Evolutionary conservation across 805 yeast species (phyloP).

Genomic region (Pichia exigua): DNA sequence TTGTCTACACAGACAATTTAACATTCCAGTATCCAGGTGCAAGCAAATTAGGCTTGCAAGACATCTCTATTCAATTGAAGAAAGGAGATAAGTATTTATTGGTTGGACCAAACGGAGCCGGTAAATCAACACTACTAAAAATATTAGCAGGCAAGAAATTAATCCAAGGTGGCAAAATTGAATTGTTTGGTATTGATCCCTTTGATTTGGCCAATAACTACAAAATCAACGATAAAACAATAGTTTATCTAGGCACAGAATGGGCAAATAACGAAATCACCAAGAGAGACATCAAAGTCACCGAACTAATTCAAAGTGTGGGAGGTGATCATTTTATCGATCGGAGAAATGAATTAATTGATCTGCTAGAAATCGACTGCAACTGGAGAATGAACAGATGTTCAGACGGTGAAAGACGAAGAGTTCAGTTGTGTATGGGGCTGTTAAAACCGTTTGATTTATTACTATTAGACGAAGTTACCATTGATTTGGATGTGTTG

Average conservation of each 20-base stretch:
- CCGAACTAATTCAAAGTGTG: conserved; percentile 65
- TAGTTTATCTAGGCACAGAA: conserved; percentile 88
- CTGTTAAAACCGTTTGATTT: conserved; percentile 84
- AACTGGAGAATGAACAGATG: conserved; percentile 88
- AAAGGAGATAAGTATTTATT: conserved; percentile 71
- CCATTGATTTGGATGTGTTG: conserved; percentile 91
- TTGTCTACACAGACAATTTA: conserved; percentile 57
- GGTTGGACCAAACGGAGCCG: conserved; percentile 96
- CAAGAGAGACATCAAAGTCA: conserved; percentile 84
- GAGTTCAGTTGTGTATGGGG: conserved; percentile 94
- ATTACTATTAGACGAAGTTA: conserved; percentile 87
- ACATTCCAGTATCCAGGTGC: conserved; percentile 60
- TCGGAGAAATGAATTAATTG: conserved; percentile 68
- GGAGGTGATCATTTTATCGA: conserved; percentile 70
- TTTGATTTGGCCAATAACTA: conserved; percentile 34
- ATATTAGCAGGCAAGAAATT: conserved; percentile 88
- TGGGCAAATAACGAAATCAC: conserved; percentile 94
- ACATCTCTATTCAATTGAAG: conserved; percentile 53
- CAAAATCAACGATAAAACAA: conserved; percentile 3
- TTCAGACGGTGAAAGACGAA: conserved; percentile 90
- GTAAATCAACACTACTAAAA: conserved; percentile 81
- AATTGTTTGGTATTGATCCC: conserved; percentile 82
- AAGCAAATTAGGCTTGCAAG: conserved; percentile 56
- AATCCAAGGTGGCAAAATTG: conserved; percentile 61
- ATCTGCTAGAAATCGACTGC: conserved; percentile 77